Conservation (phyloP, 1,139 yeast genomes). For the Magnusiomyces ingens region DNA sequence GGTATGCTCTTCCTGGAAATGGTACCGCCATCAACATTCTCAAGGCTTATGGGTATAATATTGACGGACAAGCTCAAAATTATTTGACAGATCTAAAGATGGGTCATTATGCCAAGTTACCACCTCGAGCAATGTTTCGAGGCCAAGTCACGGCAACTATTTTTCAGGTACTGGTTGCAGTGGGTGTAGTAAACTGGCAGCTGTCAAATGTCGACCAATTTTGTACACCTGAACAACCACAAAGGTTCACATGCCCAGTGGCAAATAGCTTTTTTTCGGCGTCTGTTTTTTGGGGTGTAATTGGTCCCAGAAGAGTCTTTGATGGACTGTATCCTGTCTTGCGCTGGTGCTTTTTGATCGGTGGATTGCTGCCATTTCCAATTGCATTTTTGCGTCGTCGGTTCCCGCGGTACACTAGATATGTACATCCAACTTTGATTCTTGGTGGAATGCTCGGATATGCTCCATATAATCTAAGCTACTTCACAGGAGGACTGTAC, state of each 20-base stretch:
- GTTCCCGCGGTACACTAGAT: conserved; percentile 27
- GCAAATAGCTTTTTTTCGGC: conserved; percentile 23
- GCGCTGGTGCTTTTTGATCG: conserved; percentile 46
- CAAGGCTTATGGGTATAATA: conserved; percentile 52
- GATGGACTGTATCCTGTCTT: conserved; percentile 40
- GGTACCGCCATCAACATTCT: conserved; percentile 51
- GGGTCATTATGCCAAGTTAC: conserved; percentile 53
- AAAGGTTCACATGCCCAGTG: conserved; percentile 30
- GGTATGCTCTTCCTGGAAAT: conserved; percentile 57
- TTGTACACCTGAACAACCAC: conserved; percentile 40
- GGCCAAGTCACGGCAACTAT: conserved; percentile 44
- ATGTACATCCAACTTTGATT: conserved; percentile 47
- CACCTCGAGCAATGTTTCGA: conserved; percentile 56
- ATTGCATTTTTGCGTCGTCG: conserved; percentile 36
- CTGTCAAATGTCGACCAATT: conserved; percentile 40
- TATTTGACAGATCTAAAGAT: conserved; percentile 49
- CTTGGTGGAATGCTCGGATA: conserved; percentile 37
- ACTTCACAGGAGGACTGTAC: conserved; percentile 46
- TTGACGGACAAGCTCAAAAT: conserved; percentile 54
- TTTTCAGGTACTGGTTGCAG: conserved; percentile 36
- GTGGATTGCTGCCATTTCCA: conserved; percentile 40
- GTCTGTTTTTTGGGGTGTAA: conserved; percentile 51
- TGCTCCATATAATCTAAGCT: conserved; percentile 44
- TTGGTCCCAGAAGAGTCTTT: conserved; percentile 53
- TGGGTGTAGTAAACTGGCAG: conserved; percentile 51